These are phyloP conservation scores for Stephanodiscus minutulus DNA, from an alignment of 108 stramenopile species.

Conservation along the genomic window DNA sequence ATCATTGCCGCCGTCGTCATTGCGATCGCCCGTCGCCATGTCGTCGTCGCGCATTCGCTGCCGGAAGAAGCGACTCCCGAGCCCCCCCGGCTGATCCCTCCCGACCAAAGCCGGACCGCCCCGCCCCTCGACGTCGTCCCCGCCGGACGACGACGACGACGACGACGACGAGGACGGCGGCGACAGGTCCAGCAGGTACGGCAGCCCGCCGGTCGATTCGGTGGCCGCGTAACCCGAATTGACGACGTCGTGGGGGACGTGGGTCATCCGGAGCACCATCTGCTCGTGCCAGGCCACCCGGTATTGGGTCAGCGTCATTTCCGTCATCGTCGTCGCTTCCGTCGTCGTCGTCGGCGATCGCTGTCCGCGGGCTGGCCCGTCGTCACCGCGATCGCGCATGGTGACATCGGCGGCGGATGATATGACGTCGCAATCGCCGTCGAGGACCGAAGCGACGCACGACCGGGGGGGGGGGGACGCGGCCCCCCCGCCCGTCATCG, in stretches of 20 bases:
- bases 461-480: too few relatives aligned
- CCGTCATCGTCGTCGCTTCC: background rate
- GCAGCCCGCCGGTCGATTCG: slow-evolving; percentile 69
- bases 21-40: background rate
- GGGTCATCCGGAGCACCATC: slow-evolving; percentile 60
- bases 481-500: too few relatives aligned
- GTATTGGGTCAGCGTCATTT: slow-evolving; percentile 52
- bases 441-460: slow-evolving; percentile 19
- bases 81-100: slow-evolving; percentile 54
- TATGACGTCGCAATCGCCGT: slow-evolving; percentile 35
- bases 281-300: slow-evolving; percentile 76
- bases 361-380: too few relatives aligned
- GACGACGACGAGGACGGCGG: background rate
- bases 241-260: slow-evolving; percentile 56
- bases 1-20: background rate
- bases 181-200: slow-evolving; percentile 49
- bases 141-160: too few relatives aligned
- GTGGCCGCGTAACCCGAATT: slow-evolving; percentile 58
- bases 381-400: background rate
- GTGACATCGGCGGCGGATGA: background rate
- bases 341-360: too few relatives aligned
- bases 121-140: too few relatives aligned
- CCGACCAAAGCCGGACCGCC: slow-evolving; percentile 51
- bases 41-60: background rate
- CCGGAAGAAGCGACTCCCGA: slow-evolving; percentile 21